These are phyloP conservation scores for Xerocomellus intermedius DNA, from an alignment of 768 basidiomycete species.

Conservation along the genomic window DNA sequence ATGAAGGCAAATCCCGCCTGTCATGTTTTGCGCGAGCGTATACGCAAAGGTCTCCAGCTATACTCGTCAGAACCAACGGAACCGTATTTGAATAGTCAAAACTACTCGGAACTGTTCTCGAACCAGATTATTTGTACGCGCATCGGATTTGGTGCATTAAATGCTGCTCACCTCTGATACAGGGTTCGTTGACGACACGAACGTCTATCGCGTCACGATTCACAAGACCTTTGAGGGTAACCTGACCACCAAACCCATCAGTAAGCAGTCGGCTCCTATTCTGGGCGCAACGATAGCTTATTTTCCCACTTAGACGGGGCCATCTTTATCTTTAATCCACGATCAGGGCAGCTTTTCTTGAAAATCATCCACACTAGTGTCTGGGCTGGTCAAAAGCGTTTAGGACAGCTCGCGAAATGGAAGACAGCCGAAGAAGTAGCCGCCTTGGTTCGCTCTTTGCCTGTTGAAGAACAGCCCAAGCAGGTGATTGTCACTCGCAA, in stretches of 20 bases:
- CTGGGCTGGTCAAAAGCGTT: constrained; percentile 99
- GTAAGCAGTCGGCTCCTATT: constrained; percentile 38
- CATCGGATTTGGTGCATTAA: neutral
- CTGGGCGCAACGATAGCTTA: neutral
- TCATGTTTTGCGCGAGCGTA: constrained; percentile 97
- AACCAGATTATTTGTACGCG: constrained; percentile 94
- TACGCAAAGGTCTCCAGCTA: constrained; percentile 95
- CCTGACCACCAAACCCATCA: constrained; percentile 98
- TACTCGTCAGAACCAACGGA: constrained; percentile 99
- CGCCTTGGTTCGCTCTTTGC: constrained; percentile 91
- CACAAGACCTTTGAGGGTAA: constrained; percentile 99
- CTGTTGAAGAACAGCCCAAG: constrained; percentile 99
- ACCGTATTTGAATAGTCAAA: constrained; percentile 98
- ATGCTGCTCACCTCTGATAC: constrained; percentile 10
- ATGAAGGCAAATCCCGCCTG: constrained; percentile 99
- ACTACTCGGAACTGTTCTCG: constrained; percentile 94
- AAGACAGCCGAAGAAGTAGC: constrained; percentile 99
- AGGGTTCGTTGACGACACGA: constrained; percentile 99
- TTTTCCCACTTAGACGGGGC: constrained; percentile 62
- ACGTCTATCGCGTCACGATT: constrained; percentile 98
- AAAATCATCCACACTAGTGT: constrained; percentile 99
- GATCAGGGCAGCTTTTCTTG: constrained; percentile 96
- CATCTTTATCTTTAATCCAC: constrained; percentile 99
- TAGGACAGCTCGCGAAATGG: constrained; percentile 99
- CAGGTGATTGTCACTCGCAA: constrained; percentile 99